Evolutionary conservation across 2,329 filamentous ascomycete species (phyloP), one percentile per base, ranked within the genome.

Genomic region (Cercospora janseana): DNA sequence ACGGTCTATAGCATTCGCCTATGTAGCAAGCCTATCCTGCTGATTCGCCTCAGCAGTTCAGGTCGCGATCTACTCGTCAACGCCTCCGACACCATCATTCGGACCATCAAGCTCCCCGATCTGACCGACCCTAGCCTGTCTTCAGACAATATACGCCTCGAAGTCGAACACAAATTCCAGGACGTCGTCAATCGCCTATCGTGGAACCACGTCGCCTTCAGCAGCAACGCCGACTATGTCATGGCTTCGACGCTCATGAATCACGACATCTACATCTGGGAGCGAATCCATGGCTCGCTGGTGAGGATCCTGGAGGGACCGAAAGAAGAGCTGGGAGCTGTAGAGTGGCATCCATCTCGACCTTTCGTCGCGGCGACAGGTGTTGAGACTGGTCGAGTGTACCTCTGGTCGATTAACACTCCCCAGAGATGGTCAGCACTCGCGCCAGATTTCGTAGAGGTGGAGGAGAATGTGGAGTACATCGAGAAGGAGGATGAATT

Each of bases 401-500:
- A 95, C 72, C 87, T 95, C 26, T 98, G 93, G 93, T 92, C 89
- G 4, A 93, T 96, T 48, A 84, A 92, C 31, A 93, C 88, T 47
- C 92, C 93, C 7, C 94, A 98, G 66, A 87, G 93, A 62, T 98
- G 93, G 94, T 96, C 91, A 12, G 92, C 93, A 1, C 79, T 98
- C 23, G 94, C 94, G 4, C 93, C 93, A 0, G 94, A 98, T 70
- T 98, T 98, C 69, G 87, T 85, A 31, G 93, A 98, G 70, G 90
- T 98, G 10, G 93, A 98, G 70, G 93, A 98, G 71, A 98, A 98
- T 61, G 90, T 95, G 16, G 89, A 97, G 68, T 98, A 98, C 66
- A 82, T 94, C 32, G 93, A 98, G 69, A 81, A 82, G 49, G 93
- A 98, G 71, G 93, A 98, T 67, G 93, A 98, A 66, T 98, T 98